phyloP scores from a whole-genome alignment of 2,329 filamentous ascomycete species.

The Chaetothyriales sp. region DNA sequence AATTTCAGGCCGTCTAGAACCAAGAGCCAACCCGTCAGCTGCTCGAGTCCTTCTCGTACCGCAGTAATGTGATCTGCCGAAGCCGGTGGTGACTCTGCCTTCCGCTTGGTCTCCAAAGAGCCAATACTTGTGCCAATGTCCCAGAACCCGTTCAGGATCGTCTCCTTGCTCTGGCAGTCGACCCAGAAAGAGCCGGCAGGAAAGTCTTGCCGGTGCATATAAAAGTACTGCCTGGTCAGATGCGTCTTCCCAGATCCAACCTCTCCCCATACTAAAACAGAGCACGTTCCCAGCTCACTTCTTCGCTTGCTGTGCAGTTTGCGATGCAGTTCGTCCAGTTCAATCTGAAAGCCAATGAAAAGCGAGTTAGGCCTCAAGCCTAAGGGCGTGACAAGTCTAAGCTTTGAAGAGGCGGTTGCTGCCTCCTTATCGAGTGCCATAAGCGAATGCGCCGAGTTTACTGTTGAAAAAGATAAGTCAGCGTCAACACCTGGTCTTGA shows the following conservation, averaged over 20 bases:
- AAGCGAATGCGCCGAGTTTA: conserved; percentile 6
- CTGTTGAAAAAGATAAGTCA: conserved; percentile 9
- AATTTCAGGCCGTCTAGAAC: conserved; percentile 54
- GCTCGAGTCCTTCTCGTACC: conserved; percentile 48
- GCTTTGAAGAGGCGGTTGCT: conserved; percentile 14
- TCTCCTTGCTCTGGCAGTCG: conserved; percentile 43
- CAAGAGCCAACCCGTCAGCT: conserved; percentile 49
- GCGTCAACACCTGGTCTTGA: conserved; percentile 6
- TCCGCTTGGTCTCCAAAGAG: conserved; percentile 26
- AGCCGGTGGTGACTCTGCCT: conserved; percentile 1
- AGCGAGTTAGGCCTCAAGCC: conserved; percentile 48
- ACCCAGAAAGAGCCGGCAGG: conserved; percentile 57
- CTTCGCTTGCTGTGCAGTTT: conserved; percentile 45
- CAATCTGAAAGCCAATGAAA: conserved; percentile 45
- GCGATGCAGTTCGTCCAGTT: conserved; percentile 43
- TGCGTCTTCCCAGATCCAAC: conserved; percentile 56
- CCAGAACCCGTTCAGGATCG: conserved; percentile 48
- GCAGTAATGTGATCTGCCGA: conserved; percentile 34
- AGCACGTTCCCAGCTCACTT: conserved; percentile 42
- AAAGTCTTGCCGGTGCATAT: conserved; percentile 42
- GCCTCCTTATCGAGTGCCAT: conserved; percentile 2
- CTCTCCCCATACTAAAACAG: conserved; percentile 48
- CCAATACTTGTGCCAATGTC: conserved; percentile 45
- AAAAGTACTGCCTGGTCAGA: conserved; percentile 52
- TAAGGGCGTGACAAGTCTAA: conserved; percentile 34